A percentile compares a stretch with the other conserved stretches of the same genome.
Evolutionary conservation across 306 rosid species (phyloP).

Genomic region (Cyclanthera cordifolia): DNA sequence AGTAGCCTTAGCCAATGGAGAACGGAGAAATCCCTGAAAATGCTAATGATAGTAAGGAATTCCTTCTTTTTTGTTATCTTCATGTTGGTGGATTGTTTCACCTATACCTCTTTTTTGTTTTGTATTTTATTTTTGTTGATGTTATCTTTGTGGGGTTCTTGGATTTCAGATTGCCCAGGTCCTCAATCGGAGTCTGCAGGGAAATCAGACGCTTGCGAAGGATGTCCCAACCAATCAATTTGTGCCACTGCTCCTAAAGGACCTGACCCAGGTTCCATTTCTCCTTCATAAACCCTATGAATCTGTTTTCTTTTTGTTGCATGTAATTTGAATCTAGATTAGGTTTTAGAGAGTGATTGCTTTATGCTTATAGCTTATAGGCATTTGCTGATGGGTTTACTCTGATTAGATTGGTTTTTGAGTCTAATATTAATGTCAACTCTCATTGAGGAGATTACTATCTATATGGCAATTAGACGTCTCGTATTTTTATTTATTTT

Average conservation of each 20-base stretch:
- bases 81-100: neutral
- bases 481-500: neutral
- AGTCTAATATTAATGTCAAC: neutral
- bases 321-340: neutral
- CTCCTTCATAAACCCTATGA: constrained; percentile 4
- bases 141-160: neutral
- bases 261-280: constrained; percentile 66
- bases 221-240: constrained; percentile 80
- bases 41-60: constrained; percentile 71
- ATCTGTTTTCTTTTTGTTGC: neutral
- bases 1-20: constrained; percentile 33
- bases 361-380: neutral
- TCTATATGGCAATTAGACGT: neutral
- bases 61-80: neutral
- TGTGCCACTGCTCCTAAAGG: constrained; percentile 94
- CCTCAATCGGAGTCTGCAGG: constrained; percentile 79
- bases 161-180: constrained; percentile 75
- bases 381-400: neutral
- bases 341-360: neutral
- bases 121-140: neutral
- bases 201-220: constrained; percentile 61
- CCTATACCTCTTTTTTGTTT: neutral
- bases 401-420: neutral
- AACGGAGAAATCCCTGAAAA: constrained; percentile 62
- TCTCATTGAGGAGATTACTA: neutral